Base-by-base conservation (phyloP, 306 rosid species). In the Fragaria nilgerrensis region DNA sequence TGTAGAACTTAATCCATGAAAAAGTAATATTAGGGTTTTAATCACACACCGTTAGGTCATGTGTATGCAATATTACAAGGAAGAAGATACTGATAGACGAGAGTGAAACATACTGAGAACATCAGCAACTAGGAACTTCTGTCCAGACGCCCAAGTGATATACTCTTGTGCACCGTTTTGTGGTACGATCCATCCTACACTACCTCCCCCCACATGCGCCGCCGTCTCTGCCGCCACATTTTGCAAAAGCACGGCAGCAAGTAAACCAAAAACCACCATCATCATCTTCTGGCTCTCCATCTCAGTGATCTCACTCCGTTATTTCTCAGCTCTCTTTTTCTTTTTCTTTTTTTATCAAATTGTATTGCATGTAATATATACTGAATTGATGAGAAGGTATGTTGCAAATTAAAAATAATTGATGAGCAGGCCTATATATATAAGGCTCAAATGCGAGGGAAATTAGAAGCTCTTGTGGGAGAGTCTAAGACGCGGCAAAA, bases 131-230 rank as follows among this genome's bases (percentile, higher is more conserved):
- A 5, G 10, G 25, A 90, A 87, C 11, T 19, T 68, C 0, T 75
- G 73, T 0, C 0, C 9, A 6, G 77, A 14, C 32, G 88, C 82
- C 94, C 90, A 87, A 22, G 43, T 45, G 66, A n/a, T 5, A 47
- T 87, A 88, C 2, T 56, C 48, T 25, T 70, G 16, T 0, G 75
- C 6, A 9, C 64, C 43, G 25, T 3, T 14, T 14, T 5, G 15
- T 5, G 89, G 91, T 41, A 68, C n/a, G 1, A 0, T 23, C 90
- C 91, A 90, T 17, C 86, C 87, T 3, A 12, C 2, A 34, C 4
- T 1, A 1, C 55, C 84, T 80, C 91, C 91, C 34, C 87, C 91
- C 2, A 82, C 72, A 66, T 79, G 82, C 4, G 34, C 34, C 16
- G 1, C 61, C 19, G 63, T 83, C 5, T 79, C 70, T 49, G 84